These are phyloP conservation scores for Cubamyces lactineus DNA, from an alignment of 768 basidiomycete genomes.

Conservation along the genomic window DNA sequence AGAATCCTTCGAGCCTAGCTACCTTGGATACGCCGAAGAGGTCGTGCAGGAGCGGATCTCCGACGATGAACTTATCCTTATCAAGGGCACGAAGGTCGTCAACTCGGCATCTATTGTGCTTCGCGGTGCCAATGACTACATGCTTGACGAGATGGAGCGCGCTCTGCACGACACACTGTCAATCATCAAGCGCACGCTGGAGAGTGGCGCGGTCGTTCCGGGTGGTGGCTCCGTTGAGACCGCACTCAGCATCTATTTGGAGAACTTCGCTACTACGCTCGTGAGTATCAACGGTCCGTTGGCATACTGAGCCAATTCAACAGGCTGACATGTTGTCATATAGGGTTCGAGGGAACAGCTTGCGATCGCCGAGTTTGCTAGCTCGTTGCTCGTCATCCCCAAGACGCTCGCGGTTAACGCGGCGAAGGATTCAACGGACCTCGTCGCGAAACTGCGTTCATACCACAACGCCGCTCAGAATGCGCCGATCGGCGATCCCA, in stretches of 20 bases:
- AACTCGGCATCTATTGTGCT: conserved; percentile 91
- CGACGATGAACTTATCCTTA: conserved; percentile 96
- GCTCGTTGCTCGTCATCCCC: conserved; percentile 90
- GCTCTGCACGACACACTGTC: conserved; percentile 93
- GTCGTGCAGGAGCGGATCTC: conserved; percentile 96
- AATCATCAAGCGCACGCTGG: conserved; percentile 94
- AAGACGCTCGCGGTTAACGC: conserved; percentile 98
- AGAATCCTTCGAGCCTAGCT: conserved; percentile 92
- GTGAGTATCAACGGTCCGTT: conserved; percentile 49
- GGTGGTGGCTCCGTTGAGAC: conserved; percentile 98
- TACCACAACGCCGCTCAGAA: conserved; percentile 98
- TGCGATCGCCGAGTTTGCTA: conserved; percentile 98
- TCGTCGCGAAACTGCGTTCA: conserved; percentile 94
- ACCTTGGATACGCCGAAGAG: conserved; percentile 92
- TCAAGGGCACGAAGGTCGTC: conserved; percentile 98
- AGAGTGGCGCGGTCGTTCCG: conserved; percentile 94
- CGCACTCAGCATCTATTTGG: conserved; percentile 94
- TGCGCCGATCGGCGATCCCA: conserved; percentile 87
- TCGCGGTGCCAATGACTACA: conserved; percentile 97
- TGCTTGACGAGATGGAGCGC: conserved; percentile 99
- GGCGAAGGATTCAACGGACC: conserved; percentile 96
- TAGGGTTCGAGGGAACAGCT: conserved; percentile 98
- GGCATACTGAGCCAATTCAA: neutral
- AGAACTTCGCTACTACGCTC: conserved; percentile 98
- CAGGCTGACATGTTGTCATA: neutral